A percentile compares a stretch with the other conserved stretches of the same genome.
These are phyloP conservation scores for Citrus australasica DNA, from an alignment of 345 rosid genomes.

Conservation along the genomic window DNA sequence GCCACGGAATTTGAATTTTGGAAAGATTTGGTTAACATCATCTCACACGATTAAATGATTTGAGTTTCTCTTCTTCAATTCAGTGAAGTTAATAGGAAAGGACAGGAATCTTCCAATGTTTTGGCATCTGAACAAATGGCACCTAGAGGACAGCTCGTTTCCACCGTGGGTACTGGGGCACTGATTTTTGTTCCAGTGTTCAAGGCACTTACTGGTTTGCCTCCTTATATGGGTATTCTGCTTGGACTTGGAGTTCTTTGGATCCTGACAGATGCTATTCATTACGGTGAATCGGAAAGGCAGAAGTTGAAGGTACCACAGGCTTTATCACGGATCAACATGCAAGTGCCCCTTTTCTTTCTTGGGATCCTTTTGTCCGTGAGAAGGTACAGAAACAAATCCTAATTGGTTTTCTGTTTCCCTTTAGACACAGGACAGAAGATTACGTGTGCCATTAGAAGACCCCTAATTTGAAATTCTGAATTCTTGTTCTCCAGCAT, in stretches of 20 bases:
- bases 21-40: conserved; percentile 5
- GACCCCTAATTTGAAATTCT: background rate
- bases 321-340: conserved; percentile 93
- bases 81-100: conserved; percentile 90
- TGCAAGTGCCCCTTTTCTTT: conserved; percentile 91
- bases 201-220: conserved; percentile 89
- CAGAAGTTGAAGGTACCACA: conserved; percentile 90
- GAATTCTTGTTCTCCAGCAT: conserved; percentile 41
- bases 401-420: background rate
- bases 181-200: conserved; percentile 88
- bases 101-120: conserved; percentile 52
- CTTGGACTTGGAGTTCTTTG: conserved; percentile 97
- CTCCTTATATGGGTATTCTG: conserved; percentile 93
- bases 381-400: conserved; percentile 53
- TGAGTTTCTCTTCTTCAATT: conserved; percentile 16
- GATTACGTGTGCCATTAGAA: background rate
- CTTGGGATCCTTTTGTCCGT: conserved; percentile 91
- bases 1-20: background rate
- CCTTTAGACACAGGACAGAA: background rate
- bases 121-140: conserved; percentile 90
- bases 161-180: conserved; percentile 82
- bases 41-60: conserved; percentile 26
- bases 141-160: conserved; percentile 86
- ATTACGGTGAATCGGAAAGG: conserved; percentile 88
- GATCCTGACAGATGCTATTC: conserved; percentile 95